A percentile compares a stretch with the other conserved stretches of the same genome.
These are phyloP conservation scores for Termitomyces sp. DNA, from an alignment of 768 basidiomycete species.

Conservation along the genomic window DNA sequence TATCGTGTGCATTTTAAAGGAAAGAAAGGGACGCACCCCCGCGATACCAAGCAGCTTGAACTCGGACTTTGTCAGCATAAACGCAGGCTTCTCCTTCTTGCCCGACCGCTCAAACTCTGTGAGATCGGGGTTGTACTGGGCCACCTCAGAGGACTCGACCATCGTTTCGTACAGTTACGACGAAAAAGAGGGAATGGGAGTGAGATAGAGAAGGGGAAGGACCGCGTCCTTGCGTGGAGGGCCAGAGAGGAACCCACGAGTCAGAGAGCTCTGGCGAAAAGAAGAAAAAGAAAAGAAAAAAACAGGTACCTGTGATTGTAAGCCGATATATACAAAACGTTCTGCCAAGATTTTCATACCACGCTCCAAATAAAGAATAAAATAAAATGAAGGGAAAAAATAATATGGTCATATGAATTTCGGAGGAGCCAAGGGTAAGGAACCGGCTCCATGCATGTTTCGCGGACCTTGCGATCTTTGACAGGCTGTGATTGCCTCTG, in stretches of 20 bases:
- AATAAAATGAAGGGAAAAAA: not conserved
- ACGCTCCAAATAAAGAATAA: not conserved
- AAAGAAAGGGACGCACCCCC: slow-evolving; percentile 29
- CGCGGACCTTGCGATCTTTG: not conserved
- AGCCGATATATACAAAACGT: not conserved
- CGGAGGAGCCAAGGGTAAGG: not conserved
- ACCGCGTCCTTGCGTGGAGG: not conserved
- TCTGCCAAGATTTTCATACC: not conserved
- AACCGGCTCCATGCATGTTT: not conserved
- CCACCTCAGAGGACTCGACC: not conserved
- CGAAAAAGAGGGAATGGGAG: not conserved
- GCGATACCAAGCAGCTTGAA: slow-evolving; percentile 57
- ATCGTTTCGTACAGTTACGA: not conserved
- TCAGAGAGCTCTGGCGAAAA: not conserved
- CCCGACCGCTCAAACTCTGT: slow-evolving; percentile 22
- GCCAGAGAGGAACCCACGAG: not conserved
- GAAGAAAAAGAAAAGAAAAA: not conserved
- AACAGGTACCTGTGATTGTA: not conserved
- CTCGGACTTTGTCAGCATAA: slow-evolving; percentile 34
- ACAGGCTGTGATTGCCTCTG: not conserved
- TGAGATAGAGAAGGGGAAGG: not conserved
- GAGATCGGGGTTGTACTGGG: slow-evolving; percentile 11
- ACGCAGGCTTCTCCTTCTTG: slow-evolving; percentile 17
- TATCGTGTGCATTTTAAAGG: not conserved
- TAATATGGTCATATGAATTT: not conserved